Base-by-base conservation (phyloP, 768 basidiomycete species). In the Lentinula boryana region DNA sequence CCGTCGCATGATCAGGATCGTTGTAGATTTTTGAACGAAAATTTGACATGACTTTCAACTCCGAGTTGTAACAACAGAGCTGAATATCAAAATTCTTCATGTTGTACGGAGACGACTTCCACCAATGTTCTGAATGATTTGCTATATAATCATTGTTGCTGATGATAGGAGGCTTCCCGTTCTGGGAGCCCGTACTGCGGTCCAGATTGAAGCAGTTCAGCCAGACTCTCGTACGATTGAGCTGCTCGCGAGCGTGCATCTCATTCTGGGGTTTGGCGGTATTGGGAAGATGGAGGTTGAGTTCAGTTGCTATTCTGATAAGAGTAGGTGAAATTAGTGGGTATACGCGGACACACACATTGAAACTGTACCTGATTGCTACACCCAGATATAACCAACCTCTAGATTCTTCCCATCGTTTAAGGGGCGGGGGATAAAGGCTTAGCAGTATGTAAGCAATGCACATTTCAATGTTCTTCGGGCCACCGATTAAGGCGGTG, bases 181-280 rank as follows among this genome's bases (percentile, higher is more conserved):
- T 93, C 71, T 95, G 89, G 16, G 86, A 88, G 4, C 91, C 87
- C 7, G 90, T 88, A 5, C 93, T 95, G 23, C 93, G 87, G 71
- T 98, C 95, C 44, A 96, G 76, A 72, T 95, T 93, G 75, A 89
- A 92, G 72, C 92, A 95, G 69, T 88, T 90, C 60, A 96, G 74
- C 94, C 94, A 98, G 5, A 90, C 82, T 21, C 94, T 84, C 56
- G 93, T 92, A 44, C 95, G 87, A 69, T 95, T 96, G 59, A 94
- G 82, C 74, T 94, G 84, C 74, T 95, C 90, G 43, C 95, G 84
- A 6, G 89, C 88, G 62, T 91, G 87, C 60, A 82, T 82, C 70
- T 95, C 92, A 66, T 91, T 91, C 13, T 84, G 75, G 8, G 90
- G 88, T 65, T 87, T 85, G 27, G 86, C 84, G 1, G 85, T 84